phyloP scores from a whole-genome alignment of 2,329 filamentous ascomycete genomes.

The Ophiocordyceps camponoti-saundersi region DNA sequence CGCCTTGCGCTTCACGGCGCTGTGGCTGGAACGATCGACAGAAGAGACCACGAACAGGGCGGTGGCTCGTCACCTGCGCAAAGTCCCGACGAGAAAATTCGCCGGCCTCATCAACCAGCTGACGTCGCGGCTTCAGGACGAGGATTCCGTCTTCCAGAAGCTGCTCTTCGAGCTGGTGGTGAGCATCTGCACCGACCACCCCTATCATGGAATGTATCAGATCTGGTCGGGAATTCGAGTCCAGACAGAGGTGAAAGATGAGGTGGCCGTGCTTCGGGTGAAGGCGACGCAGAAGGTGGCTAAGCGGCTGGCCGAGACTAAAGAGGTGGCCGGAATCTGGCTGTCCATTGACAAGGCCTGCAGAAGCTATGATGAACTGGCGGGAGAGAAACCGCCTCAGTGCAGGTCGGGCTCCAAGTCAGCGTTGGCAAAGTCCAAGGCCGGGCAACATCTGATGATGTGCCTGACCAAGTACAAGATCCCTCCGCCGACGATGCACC shows the following conservation, averaged over 20 bases:
- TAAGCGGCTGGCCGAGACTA: conserved; percentile 37
- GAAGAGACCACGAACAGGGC: conserved; percentile 61
- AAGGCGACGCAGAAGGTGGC: conserved; percentile 56
- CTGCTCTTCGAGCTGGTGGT: conserved; percentile 58
- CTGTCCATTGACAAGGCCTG: conserved; percentile 57
- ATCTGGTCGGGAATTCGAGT: conserved; percentile 70
- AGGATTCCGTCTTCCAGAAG: conserved; percentile 55
- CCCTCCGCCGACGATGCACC: conserved; percentile 77
- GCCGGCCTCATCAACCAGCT: conserved; percentile 89
- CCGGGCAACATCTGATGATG: conserved; percentile 45
- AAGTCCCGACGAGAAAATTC: conserved; percentile 83
- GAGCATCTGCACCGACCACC: conserved; percentile 80
- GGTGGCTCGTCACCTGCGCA: conserved; percentile 49
- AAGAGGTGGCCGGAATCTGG: conserved; percentile 41
- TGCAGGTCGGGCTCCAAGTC: conserved; percentile 54
- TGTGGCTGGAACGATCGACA: conserved; percentile 84
- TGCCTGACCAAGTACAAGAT: conserved; percentile 49
- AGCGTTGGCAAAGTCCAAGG: conserved; percentile 42
- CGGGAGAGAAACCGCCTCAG: conserved; percentile 45
- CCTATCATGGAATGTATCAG: conserved; percentile 94
- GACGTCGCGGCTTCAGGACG: conserved; percentile 73
- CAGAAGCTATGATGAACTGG: conserved; percentile 45
- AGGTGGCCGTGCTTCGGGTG: conserved; percentile 55
- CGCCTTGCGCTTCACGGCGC: conserved; percentile 74
- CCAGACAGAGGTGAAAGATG: conserved; percentile 53